These are phyloP conservation scores for Psilocybe mexicana DNA, from an alignment of 1,284 basidiomycete genomes.

Conservation along the genomic window DNA sequence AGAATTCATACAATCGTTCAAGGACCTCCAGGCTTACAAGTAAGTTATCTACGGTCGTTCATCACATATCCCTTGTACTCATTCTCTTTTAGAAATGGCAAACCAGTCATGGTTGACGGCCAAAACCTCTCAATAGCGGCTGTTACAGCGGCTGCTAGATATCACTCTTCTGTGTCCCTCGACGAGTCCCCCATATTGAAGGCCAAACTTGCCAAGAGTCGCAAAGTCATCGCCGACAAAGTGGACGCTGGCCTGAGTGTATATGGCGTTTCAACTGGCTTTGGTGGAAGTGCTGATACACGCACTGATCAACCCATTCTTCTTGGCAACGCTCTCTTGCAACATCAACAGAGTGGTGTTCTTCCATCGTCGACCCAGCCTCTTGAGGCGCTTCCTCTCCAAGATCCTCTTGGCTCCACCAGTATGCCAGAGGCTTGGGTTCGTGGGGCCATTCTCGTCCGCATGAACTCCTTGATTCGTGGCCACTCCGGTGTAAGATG, in stretches of 20 bases:
- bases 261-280: conserved; percentile 84
- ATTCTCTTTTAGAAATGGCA: conserved; percentile 48
- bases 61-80: conserved; percentile 4
- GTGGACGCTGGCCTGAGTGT: conserved; percentile 69
- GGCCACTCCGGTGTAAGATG: conserved; percentile 86
- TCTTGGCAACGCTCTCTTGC: conserved; percentile 75
- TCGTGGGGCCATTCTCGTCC: conserved; percentile 84
- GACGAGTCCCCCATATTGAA: conserved; percentile 48
- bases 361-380: conserved; percentile 52
- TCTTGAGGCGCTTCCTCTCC: conserved; percentile 56
- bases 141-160: conserved; percentile 71
- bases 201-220: conserved; percentile 56
- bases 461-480: conserved; percentile 86
- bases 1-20: conserved; percentile 49
- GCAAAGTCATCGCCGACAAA: conserved; percentile 64
- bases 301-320: conserved; percentile 68
- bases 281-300: conserved; percentile 72
- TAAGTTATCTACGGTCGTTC: conserved; percentile 29
- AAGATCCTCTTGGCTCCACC: conserved; percentile 64
- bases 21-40: conserved; percentile 57
- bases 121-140: conserved; percentile 71
- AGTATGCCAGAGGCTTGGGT: conserved; percentile 91
- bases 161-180: conserved; percentile 54
- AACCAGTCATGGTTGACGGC: conserved; percentile 66
- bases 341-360: conserved; percentile 77